Evolutionary conservation across 1,284 basidiomycete species (phyloP).

Genomic region (Anthracocystis walkeri): DNA sequence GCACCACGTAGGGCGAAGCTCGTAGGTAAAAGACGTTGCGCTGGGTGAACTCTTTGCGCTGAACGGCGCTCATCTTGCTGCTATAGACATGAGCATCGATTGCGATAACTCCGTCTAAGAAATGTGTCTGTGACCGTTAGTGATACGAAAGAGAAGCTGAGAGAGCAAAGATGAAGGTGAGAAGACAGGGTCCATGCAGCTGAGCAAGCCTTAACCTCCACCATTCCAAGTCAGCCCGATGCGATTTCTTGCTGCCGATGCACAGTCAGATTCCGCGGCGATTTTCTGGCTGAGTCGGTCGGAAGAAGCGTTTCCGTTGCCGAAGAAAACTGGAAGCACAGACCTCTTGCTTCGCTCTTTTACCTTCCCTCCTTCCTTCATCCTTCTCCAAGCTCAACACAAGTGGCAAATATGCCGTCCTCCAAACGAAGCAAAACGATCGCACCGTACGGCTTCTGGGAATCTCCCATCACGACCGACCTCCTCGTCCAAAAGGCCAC

Average conservation of each 20-base stretch:
- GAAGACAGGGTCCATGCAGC: constrained; percentile 6
- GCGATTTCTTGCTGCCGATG: not conserved
- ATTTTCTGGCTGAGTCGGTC: constrained; percentile 9
- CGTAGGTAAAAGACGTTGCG: constrained; percentile 70
- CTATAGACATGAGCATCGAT: not conserved
- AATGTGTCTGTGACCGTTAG: no score
- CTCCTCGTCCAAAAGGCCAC: constrained; percentile 73
- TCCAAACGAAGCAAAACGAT: constrained; percentile 31
- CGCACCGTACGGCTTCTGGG: constrained; percentile 70
- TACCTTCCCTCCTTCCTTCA: not conserved
- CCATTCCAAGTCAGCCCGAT: constrained; percentile 11
- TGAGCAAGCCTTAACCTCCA: constrained; percentile 23
- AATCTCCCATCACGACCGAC: constrained; percentile 75
- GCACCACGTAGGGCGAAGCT: constrained; percentile 67
- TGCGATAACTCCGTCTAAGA: not conserved
- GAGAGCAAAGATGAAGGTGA: not conserved
- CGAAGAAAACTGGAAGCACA: constrained; percentile 12
- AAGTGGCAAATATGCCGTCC: constrained; percentile 16
- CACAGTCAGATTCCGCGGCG: not conserved
- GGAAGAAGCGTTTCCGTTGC: constrained; percentile 8
- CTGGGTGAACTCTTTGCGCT: constrained; percentile 53
- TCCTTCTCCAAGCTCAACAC: not conserved
- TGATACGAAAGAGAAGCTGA: not conserved
- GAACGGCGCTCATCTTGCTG: constrained; percentile 23
- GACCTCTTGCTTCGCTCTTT: constrained; percentile 11